These are phyloP conservation scores for Salix purpurea DNA, from an alignment of 345 rosid species.

Conservation along the genomic window DNA sequence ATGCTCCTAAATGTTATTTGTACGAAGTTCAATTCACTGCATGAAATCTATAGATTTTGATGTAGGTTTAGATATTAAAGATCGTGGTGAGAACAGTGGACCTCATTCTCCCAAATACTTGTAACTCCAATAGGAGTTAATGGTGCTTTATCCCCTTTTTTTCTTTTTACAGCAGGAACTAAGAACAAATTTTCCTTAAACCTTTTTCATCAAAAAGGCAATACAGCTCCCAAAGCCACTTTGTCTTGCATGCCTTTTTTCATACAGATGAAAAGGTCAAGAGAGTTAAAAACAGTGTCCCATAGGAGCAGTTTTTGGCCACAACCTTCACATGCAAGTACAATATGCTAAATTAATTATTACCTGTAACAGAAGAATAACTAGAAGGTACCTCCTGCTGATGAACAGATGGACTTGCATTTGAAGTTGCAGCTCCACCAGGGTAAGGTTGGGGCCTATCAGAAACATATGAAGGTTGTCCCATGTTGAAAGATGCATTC, in stretches of 20 bases:
- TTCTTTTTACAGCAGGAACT: background rate
- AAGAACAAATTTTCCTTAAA: background rate
- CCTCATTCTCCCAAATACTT: background rate
- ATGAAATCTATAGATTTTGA: background rate
- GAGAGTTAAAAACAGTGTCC: constrained; percentile 9
- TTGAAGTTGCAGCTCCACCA: constrained; percentile 39
- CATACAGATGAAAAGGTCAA: background rate
- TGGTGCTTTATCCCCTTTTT: background rate
- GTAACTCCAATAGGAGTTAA: background rate
- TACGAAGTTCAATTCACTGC: background rate
- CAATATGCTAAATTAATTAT: constrained; percentile 56
- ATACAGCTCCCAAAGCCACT: background rate
- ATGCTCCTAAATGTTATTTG: background rate
- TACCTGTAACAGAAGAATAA: constrained; percentile 99
- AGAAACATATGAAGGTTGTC: constrained; percentile 39
- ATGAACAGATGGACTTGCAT: constrained; percentile 65
- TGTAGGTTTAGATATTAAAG: background rate
- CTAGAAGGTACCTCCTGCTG: constrained; percentile 99
- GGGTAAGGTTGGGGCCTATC: constrained; percentile 42
- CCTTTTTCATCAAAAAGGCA: background rate
- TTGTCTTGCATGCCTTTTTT: background rate
- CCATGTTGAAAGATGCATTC: constrained; percentile 30
- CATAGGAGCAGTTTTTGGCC: constrained; percentile 40
- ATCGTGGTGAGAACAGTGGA: background rate
- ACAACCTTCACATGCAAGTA: constrained; percentile 52